These are phyloP conservation scores for Cucurbitaria berberidis DNA, from an alignment of 2,329 filamentous ascomycete species.

Conservation along the genomic window DNA sequence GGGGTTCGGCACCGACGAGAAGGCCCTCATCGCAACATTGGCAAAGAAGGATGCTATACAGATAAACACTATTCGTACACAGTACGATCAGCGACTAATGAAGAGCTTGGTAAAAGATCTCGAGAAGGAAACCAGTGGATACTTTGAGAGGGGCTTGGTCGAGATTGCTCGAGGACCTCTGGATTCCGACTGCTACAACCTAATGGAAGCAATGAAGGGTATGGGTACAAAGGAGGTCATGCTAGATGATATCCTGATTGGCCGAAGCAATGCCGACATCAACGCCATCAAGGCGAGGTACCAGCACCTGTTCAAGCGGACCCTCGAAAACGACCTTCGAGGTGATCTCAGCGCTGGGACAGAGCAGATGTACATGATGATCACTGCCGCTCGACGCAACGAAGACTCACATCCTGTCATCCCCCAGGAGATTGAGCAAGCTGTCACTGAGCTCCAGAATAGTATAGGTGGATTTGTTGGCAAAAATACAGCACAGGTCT, in stretches of 20 bases:
- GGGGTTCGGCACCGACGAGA: constrained; percentile 89
- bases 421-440: constrained; percentile 74
- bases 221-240: constrained; percentile 84
- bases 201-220: constrained; percentile 76
- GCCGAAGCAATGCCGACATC: constrained; percentile 85
- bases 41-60: constrained; percentile 78
- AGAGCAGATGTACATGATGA: constrained; percentile 81
- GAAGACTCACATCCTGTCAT: constrained; percentile 80
- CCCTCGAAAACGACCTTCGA: constrained; percentile 74
- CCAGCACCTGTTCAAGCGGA: constrained; percentile 67
- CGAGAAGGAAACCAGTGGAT: constrained; percentile 73
- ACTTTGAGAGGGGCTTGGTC: constrained; percentile 76
- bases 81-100: constrained; percentile 67
- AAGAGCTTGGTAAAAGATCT: constrained; percentile 76
- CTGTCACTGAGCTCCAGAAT: constrained; percentile 77
- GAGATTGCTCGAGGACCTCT: constrained; percentile 81
- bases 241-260: constrained; percentile 84
- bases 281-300: constrained; percentile 84
- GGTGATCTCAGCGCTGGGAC: constrained; percentile 87
- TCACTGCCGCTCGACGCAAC: constrained; percentile 73
- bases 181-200: constrained; percentile 72
- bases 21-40: constrained; percentile 72
- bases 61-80: constrained; percentile 66
- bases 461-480: constrained; percentile 69
- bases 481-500: constrained; percentile 78